phyloP scores from a whole-genome alignment of 495 filamentous ascomycete species.

The Trypethelium eluteriae region DNA sequence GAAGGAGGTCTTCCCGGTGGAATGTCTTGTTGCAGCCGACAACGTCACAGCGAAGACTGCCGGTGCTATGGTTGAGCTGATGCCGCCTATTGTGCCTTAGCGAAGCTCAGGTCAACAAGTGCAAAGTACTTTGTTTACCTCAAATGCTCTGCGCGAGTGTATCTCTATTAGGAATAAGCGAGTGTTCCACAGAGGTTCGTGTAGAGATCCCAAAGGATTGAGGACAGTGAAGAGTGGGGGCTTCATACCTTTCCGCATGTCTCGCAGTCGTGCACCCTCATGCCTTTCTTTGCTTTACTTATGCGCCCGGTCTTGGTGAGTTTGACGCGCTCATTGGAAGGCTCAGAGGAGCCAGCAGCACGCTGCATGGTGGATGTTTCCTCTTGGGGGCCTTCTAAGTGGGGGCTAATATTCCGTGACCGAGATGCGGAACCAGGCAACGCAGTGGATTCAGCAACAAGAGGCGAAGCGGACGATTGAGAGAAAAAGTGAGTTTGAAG shows the following conservation, averaged over 20 bases:
- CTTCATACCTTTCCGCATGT: conserved; percentile 35
- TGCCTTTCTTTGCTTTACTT: conserved; percentile 38
- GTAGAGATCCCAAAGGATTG: background rate
- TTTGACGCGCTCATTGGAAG: conserved; percentile 18
- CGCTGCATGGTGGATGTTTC: background rate
- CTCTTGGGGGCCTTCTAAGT: conserved; percentile 7
- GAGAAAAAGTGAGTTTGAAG: conserved; percentile 2
- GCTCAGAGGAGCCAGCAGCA: conserved; percentile 2
- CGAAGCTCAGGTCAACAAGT: background rate
- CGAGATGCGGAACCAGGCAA: conserved; percentile 1
- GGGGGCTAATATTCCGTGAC: conserved; percentile 5
- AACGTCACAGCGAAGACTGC: conserved; percentile 58
- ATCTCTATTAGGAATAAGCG: conserved; percentile 24
- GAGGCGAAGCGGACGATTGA: background rate
- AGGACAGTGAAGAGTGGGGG: background rate
- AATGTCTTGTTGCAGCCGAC: conserved; percentile 58
- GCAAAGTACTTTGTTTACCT: conserved; percentile 43
- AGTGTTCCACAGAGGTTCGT: background rate
- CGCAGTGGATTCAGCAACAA: background rate
- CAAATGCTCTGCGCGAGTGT: conserved; percentile 76
- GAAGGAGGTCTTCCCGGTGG: conserved; percentile 64
- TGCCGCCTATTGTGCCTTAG: conserved; percentile 56
- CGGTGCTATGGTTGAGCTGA: conserved; percentile 72
- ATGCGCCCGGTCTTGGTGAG: conserved; percentile 36
- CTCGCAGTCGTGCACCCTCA: conserved; percentile 34